Conservation (phyloP, 2,329 filamentous ascomycete species). For the Pseudocercospora fuligena region DNA sequence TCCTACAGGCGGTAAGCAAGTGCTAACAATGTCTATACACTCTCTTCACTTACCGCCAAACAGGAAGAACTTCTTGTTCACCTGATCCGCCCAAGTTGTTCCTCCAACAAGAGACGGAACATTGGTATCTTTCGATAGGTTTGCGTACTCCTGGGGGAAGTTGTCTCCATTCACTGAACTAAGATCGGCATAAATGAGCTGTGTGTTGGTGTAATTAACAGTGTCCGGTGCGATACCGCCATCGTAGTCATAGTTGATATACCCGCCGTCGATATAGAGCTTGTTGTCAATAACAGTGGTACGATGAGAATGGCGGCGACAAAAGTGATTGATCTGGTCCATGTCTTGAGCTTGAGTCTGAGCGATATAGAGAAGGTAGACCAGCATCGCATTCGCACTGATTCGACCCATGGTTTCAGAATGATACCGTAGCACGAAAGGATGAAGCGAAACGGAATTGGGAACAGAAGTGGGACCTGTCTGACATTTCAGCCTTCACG, state of each 20-base stretch:
- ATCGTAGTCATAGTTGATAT: constrained; percentile 54
- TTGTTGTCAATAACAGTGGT: constrained; percentile 63
- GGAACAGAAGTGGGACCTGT: background rate
- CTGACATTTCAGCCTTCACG: background rate
- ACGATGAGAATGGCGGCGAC: constrained; percentile 59
- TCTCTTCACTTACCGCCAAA: constrained; percentile 60
- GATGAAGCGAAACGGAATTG: background rate
- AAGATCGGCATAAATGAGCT: constrained; percentile 64
- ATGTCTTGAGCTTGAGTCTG: constrained; percentile 30
- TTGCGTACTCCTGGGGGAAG: constrained; percentile 60
- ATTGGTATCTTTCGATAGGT: constrained; percentile 63
- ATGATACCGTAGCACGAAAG: background rate
- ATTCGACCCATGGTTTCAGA: background rate
- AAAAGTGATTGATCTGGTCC: constrained; percentile 60
- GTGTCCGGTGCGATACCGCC: constrained; percentile 55
- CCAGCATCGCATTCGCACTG: background rate
- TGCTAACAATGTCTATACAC: constrained; percentile 20
- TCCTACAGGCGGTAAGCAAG: constrained; percentile 47
- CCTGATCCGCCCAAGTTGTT: constrained; percentile 63
- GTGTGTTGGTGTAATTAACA: constrained; percentile 61
- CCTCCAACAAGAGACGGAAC: constrained; percentile 59
- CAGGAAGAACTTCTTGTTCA: constrained; percentile 67
- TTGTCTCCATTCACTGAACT: constrained; percentile 40
- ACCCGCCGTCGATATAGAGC: constrained; percentile 67
- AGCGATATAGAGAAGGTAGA: background rate